A percentile compares a stretch with the other conserved stretches of the same genome.
Conservation (phyloP, 257 asterid species). For the Striga asiatica region DNA sequence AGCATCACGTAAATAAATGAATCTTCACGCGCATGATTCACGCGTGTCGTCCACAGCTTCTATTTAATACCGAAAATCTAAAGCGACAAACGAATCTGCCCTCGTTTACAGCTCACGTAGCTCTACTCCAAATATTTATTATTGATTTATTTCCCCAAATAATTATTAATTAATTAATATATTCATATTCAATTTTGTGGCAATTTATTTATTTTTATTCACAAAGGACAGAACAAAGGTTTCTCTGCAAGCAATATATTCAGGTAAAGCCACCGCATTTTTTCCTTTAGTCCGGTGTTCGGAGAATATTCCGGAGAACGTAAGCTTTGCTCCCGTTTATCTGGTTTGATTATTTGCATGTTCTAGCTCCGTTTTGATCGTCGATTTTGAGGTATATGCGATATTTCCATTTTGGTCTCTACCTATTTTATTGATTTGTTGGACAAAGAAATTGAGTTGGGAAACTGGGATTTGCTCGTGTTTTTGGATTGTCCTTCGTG, state of each 20-base stretch:
- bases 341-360: neutral
- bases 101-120: neutral
- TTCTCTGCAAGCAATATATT: conserved; percentile 16
- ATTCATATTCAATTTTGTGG: neutral
- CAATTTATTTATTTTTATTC: neutral
- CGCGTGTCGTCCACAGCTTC: no score
- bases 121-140: neutral
- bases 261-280: conserved; percentile 19
- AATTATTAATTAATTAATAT: neutral
- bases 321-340: neutral
- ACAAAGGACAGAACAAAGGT: neutral
- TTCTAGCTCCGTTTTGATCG: neutral
- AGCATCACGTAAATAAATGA: no score
- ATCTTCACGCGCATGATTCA: no score
- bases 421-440: neutral
- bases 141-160: neutral
- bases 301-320: neutral
- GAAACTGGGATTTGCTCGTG: no score
- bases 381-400: neutral
- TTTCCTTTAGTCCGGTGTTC: neutral
- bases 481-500: no score
- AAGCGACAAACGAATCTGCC: neutral
- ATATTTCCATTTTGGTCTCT: neutral
- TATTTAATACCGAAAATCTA: no score
- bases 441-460: no score